Conservation (phyloP, 2,329 filamentous ascomycete species). For the Exophiala bonariae region DNA sequence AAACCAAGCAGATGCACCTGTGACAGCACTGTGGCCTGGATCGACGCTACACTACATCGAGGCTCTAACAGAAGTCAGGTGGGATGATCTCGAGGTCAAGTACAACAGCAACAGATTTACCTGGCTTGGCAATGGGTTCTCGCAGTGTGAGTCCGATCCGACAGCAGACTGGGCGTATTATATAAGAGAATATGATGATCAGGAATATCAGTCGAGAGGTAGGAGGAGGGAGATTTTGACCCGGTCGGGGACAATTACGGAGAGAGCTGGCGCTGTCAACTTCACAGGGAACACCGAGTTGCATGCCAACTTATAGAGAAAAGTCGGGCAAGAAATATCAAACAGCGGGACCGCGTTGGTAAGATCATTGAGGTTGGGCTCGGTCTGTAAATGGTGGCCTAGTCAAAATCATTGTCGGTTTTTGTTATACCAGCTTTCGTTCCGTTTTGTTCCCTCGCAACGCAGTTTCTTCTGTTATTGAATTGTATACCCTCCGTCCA, state of each 20-base stretch:
- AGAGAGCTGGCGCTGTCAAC: not conserved
- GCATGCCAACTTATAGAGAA: not conserved
- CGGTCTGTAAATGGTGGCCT: not conserved
- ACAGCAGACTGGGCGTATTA: slow-evolving; percentile 44
- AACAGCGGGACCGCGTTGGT: not conserved
- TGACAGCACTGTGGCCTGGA: slow-evolving; percentile 19
- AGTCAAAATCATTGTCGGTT: not conserved
- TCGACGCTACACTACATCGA: slow-evolving; percentile 36
- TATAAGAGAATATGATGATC: slow-evolving; percentile 19
- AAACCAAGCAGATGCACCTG: slow-evolving; percentile 3
- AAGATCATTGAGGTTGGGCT: not conserved
- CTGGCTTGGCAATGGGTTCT: slow-evolving; percentile 47
- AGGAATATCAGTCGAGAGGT: not conserved
- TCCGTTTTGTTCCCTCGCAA: not conserved
- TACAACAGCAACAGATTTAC: slow-evolving; percentile 39
- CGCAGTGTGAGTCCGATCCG: slow-evolving; percentile 38
- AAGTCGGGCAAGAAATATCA: not conserved
- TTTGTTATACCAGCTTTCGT: not conserved
- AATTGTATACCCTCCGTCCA: slow-evolving; percentile 32
- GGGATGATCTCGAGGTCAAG: slow-evolving; percentile 39
- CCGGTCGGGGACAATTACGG: not conserved
- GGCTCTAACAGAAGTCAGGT: slow-evolving; percentile 33
- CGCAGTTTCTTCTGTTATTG: slow-evolving; percentile 7
- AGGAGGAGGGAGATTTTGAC: not conserved
- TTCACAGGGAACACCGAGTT: not conserved